Conservation (phyloP, 257 asterid genomes). For the Knoxia roxburghii region DNA sequence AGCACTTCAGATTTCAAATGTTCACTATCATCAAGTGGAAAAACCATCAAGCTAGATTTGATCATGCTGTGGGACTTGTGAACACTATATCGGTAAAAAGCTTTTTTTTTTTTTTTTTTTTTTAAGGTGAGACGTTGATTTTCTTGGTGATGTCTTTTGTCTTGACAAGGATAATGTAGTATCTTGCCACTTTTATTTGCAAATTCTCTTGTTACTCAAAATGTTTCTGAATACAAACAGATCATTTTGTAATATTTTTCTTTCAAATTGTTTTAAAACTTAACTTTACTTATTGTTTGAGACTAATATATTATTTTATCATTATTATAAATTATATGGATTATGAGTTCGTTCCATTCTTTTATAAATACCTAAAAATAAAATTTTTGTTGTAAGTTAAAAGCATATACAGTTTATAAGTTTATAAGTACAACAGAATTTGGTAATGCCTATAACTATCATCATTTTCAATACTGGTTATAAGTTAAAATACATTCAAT, state of each 20-base stretch:
- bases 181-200: not conserved
- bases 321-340: slow-evolving; percentile 1
- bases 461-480: not conserved
- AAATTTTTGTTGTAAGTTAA: too few relatives aligned
- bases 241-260: not conserved
- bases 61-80: slow-evolving; percentile 45
- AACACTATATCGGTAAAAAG: slow-evolving; percentile 66
- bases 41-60: slow-evolving; percentile 69
- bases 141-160: not conserved
- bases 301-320: not conserved
- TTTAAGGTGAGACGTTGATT: not conserved
- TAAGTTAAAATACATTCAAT: not conserved
- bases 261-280: not conserved
- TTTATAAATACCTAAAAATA: too few relatives aligned
- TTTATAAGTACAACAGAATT: slow-evolving; percentile 56
- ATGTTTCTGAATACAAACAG: not conserved
- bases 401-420: slow-evolving; percentile 56
- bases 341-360: not conserved
- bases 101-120: not conserved
- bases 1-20: slow-evolving; percentile 99
- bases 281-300: not conserved
- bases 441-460: slow-evolving; percentile 27
- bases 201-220: not conserved
- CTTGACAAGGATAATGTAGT: not conserved
- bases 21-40: slow-evolving; percentile 95